Evolutionary conservation across 768 basidiomycete genomes (phyloP), one percentile per base, ranked within the genome.

Genomic region (Termitomyces eurrhizus): DNA sequence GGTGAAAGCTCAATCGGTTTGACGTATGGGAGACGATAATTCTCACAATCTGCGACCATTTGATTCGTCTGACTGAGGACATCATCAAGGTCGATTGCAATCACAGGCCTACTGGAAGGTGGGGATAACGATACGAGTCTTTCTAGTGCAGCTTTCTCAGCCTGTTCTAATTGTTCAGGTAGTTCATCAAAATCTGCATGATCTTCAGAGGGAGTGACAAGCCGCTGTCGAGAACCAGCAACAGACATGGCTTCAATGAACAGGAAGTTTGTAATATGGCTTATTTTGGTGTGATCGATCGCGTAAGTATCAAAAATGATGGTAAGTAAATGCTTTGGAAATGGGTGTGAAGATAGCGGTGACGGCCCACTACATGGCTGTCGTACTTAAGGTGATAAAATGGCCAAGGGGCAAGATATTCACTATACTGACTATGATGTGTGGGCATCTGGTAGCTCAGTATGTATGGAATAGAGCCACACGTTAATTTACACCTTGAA

Each of bases 51-150:
- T 16, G 82, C 80, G 21, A 89, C 77, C 26, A 73, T 71, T 42
- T 72, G 62, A 69, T 89, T 90, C n/a, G 87, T 90, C 67, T 80
- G 70, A 62, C 83, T 76, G 58, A 89, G 72, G 41, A 89, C 88
- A 72, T 89, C 88, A 61, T 89, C 87, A 57, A 89, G 65, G 70
- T 89, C 88, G 44, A 88, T 73, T 4, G 86, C 84, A 66, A 89
- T 83, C 53, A 86, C 68, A 32, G 78, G 78, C 57, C 67, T 69
- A 52, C 63, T 58, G 8, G 67, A 62, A 8, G 72, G 68, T n/a
- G 71, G 62, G 12, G 64, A 66, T 41, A 66, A 61, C 16, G 51
- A 56, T 24, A 63, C 18, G 32, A 68, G 64, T 41, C 61, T 64
- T 36, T 68, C 67, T 39, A 78, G 70, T 62, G 68, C 72, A 56